Percentiles rank a stretch among this genome's conserved stretches.
These are phyloP conservation scores for Gillenia trifoliata DNA, from an alignment of 306 rosid genomes.

Conservation along the genomic window DNA sequence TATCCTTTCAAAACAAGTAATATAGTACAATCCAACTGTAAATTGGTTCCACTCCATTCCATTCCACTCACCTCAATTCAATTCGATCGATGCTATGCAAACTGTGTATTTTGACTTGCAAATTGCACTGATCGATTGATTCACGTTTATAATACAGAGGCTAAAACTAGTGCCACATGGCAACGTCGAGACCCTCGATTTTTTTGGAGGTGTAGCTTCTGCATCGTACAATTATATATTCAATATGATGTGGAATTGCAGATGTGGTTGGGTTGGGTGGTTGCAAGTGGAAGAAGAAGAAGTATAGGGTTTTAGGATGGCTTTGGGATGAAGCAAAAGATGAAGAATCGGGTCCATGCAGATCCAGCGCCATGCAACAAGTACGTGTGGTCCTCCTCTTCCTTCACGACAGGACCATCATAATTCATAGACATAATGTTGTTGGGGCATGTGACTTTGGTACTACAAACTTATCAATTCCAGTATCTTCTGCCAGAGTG, in stretches of 20 bases:
- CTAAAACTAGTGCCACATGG: not conserved
- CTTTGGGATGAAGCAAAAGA: not conserved
- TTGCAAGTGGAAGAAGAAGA: constrained; percentile 1
- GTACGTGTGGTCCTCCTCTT: constrained; percentile 2
- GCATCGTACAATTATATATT: not conserved
- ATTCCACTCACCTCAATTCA: not conserved
- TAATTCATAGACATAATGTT: not conserved
- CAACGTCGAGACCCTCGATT: not conserved
- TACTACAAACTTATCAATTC: not conserved
- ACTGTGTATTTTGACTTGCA: not conserved
- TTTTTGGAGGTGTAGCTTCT: not conserved
- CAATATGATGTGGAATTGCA: not conserved
- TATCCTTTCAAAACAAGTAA: too few relatives aligned
- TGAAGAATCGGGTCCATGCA: not conserved
- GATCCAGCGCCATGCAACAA: not conserved
- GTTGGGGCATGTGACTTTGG: constrained; percentile 5
- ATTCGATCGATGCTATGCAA: not conserved
- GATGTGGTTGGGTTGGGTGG: constrained; percentile 1
- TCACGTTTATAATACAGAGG: not conserved
- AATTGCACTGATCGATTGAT: not conserved
- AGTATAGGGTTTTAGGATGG: not conserved
- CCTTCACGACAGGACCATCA: not conserved
- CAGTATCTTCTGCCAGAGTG: not conserved
- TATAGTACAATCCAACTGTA: not conserved
- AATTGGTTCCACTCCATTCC: not conserved